These are phyloP conservation scores for Chlamydomonas applanata DNA, from an alignment of 139 green algal genomes.

Conservation along the genomic window DNA sequence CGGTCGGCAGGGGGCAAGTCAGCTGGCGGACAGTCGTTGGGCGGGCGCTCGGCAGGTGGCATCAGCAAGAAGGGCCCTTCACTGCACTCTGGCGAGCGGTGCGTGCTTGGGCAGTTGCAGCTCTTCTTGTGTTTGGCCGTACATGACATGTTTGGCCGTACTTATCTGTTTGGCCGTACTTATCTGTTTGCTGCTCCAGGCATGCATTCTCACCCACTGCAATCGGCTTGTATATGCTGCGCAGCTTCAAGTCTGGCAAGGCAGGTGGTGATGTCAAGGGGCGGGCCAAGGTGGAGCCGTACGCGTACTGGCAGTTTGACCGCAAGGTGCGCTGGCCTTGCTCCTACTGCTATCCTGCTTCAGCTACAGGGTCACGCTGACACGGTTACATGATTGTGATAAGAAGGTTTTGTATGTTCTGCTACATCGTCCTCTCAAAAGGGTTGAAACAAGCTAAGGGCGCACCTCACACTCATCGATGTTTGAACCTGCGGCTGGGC, in stretches of 20 bases:
- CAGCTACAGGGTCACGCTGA: too few species aligned
- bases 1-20: slow-evolving; percentile 7
- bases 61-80: slow-evolving; percentile 18
- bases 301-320: slow-evolving; percentile 98
- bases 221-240: not conserved
- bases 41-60: not conserved
- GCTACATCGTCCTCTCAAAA: too few species aligned
- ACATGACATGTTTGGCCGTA: too few species aligned
- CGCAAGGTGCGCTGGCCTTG: slow-evolving; percentile 45
- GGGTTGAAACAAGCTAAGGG: too few species aligned
- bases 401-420: too few species aligned
- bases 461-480: too few species aligned
- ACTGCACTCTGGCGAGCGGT: slow-evolving; percentile 10
- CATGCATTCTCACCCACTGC: not conserved
- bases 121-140: too few species aligned
- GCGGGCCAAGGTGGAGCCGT: slow-evolving; percentile 83
- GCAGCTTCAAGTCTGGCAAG: slow-evolving; percentile 66
- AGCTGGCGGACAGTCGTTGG: not conserved
- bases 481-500: too few species aligned
- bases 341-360: too few species aligned
- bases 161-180: not conserved
- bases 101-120: not conserved
- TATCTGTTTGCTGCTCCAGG: not conserved
- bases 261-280: slow-evolving; percentile 77
- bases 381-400: too few species aligned